These are phyloP conservation scores for Termitomyces sp. DNA, from an alignment of 768 basidiomycete genomes.

Conservation along the genomic window DNA sequence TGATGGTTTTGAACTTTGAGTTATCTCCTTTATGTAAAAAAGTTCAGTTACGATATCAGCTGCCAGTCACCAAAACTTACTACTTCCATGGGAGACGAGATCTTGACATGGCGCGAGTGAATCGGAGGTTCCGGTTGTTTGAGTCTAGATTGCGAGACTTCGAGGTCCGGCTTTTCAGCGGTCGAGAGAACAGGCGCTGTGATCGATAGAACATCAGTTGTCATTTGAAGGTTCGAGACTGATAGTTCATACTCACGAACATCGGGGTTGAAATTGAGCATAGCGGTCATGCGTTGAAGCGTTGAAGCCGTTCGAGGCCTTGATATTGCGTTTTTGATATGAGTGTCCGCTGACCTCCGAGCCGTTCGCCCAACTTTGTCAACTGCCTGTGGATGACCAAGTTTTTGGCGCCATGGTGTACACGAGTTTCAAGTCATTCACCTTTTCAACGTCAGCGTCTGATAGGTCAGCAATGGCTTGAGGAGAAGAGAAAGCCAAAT, in stretches of 20 bases:
- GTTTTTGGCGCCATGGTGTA: slow-evolving; percentile 4
- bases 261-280: slow-evolving; percentile 60
- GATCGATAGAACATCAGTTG: slow-evolving; percentile 5
- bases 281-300: slow-evolving; percentile 64
- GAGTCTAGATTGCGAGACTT: slow-evolving; percentile 9
- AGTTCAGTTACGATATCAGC: background rate
- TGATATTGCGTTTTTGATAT: slow-evolving; percentile 65
- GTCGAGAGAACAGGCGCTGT: slow-evolving; percentile 49
- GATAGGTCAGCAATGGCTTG: slow-evolving; percentile 52
- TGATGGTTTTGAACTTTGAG: background rate
- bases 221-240: slow-evolving; percentile 3
- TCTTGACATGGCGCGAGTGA: slow-evolving; percentile 5
- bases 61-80: slow-evolving; percentile 1
- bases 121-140: slow-evolving; percentile 12
- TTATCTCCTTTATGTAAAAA: slow-evolving; percentile 3
- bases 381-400: slow-evolving; percentile 39
- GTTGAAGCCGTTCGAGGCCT: slow-evolving; percentile 64
- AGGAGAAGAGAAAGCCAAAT: slow-evolving; percentile 60
- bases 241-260: slow-evolving; percentile 45
- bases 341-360: slow-evolving; percentile 61
- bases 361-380: slow-evolving; percentile 69
- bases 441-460: slow-evolving; percentile 62
- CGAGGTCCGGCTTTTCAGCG: slow-evolving; percentile 39
- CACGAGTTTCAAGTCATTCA: slow-evolving; percentile 17
- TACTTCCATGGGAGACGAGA: slow-evolving; percentile 11